These are phyloP conservation scores for Helminthosporium solani DNA, from an alignment of 2,329 filamentous ascomycete species.

Conservation along the genomic window DNA sequence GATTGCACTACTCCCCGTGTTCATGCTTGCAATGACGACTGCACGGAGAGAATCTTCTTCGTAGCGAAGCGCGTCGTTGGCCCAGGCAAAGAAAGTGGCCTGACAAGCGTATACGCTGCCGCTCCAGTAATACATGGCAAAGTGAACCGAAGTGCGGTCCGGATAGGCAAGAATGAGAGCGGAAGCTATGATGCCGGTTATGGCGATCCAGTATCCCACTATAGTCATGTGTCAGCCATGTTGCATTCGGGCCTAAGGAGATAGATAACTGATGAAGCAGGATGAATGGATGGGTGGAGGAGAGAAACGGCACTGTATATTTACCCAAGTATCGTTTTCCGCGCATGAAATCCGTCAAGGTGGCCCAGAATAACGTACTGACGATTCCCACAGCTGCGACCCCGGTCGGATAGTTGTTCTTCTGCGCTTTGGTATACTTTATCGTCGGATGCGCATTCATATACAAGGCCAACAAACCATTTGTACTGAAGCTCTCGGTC, in stretches of 20 bases:
- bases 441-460: slow-evolving; percentile 50
- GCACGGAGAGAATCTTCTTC: slow-evolving; percentile 64
- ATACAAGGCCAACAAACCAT: slow-evolving; percentile 57
- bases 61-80: slow-evolving; percentile 67
- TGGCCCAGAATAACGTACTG: slow-evolving; percentile 67
- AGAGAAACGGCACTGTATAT: not conserved
- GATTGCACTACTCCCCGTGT: slow-evolving; percentile 65
- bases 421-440: slow-evolving; percentile 50
- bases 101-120: slow-evolving; percentile 71
- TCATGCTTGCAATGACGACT: slow-evolving; percentile 72
- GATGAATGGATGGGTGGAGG: not conserved
- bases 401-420: slow-evolving; percentile 57
- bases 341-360: slow-evolving; percentile 63
- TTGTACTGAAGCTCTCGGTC: slow-evolving; percentile 68
- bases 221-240: slow-evolving; percentile 9
- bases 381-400: slow-evolving; percentile 55
- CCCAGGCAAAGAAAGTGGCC: slow-evolving; percentile 75
- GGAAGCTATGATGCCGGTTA: slow-evolving; percentile 64
- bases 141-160: slow-evolving; percentile 55
- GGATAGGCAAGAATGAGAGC: slow-evolving; percentile 60
- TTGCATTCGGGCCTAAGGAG: too few relatives aligned
- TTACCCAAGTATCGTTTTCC: slow-evolving; percentile 62
- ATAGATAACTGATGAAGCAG: too few relatives aligned
- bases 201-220: slow-evolving; percentile 58
- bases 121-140: slow-evolving; percentile 69